phyloP scores from a whole-genome alignment of 495 filamentous ascomycete genomes.

The Podospora bellae-mahoneyi region DNA sequence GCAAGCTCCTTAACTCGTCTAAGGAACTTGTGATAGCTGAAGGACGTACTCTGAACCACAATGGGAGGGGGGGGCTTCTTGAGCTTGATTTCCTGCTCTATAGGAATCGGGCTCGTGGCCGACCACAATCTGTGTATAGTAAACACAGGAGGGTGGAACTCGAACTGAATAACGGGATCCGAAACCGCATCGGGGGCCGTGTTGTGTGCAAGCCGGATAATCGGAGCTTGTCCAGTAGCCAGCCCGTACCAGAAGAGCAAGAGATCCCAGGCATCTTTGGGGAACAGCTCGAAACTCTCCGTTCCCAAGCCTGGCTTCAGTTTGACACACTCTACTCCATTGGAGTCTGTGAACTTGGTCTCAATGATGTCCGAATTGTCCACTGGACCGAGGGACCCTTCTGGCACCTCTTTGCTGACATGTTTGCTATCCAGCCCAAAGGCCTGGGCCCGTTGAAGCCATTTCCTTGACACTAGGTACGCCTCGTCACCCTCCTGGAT shows the following conservation, averaged over 20 bases:
- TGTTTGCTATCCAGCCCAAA: slow-evolving; percentile 55
- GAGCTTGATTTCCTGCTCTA: slow-evolving; percentile 55
- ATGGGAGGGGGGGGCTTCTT: slow-evolving; percentile 56
- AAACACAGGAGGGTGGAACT: slow-evolving; percentile 81
- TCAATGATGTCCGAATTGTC: slow-evolving; percentile 75
- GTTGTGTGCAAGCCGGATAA: slow-evolving; percentile 75
- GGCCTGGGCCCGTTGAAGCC: slow-evolving; percentile 72
- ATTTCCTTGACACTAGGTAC: slow-evolving; percentile 73
- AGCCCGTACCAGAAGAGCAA: slow-evolving; percentile 80
- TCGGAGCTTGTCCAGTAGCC: slow-evolving; percentile 63
- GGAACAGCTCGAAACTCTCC: slow-evolving; percentile 74
- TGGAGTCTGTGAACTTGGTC: slow-evolving; percentile 46
- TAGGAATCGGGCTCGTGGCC: slow-evolving; percentile 50
- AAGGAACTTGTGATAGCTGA: slow-evolving; percentile 67
- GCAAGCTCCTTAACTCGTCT: slow-evolving; percentile 63
- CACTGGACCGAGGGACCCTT: slow-evolving; percentile 72
- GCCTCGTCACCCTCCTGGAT: slow-evolving; percentile 67
- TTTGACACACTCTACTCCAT: slow-evolving; percentile 62
- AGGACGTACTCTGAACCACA: slow-evolving; percentile 65
- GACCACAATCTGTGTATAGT: slow-evolving; percentile 75
- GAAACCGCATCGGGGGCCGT: slow-evolving; percentile 55
- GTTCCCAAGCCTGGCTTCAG: slow-evolving; percentile 66
- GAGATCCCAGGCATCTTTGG: slow-evolving; percentile 74
- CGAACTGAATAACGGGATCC: slow-evolving; percentile 69
- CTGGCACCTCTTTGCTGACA: slow-evolving; percentile 57